Conservation (phyloP, 2,329 filamentous ascomycete species). For the Aurifilum marmelostoma region DNA sequence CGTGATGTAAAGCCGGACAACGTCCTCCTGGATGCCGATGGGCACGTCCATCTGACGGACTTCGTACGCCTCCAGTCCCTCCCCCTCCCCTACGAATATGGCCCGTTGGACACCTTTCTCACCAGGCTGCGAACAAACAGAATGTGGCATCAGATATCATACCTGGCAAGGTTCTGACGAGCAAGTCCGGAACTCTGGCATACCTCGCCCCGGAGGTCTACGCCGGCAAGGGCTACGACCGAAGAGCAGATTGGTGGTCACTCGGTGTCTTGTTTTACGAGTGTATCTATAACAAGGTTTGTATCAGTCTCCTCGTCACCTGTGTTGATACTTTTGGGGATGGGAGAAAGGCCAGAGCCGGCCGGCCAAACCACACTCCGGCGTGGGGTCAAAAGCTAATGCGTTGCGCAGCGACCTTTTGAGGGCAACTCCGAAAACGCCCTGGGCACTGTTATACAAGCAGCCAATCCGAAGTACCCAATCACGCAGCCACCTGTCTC, state of each 20-base stretch:
- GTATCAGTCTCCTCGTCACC: constrained; percentile 33
- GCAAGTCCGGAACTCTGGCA: constrained; percentile 94
- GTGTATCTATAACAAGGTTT: constrained; percentile 97
- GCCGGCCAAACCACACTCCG: constrained; percentile 11
- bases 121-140: constrained; percentile 57
- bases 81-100: no score
- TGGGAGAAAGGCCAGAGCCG: no score
- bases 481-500: constrained; percentile 90
- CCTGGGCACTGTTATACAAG: constrained; percentile 78
- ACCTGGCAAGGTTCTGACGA: constrained; percentile 80
- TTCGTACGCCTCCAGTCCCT: constrained; percentile 66
- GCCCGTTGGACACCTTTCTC: constrained; percentile 37
- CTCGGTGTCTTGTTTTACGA: constrained; percentile 98
- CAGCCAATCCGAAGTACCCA: constrained; percentile 83
- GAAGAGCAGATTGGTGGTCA: constrained; percentile 98
- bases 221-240: constrained; percentile 82
- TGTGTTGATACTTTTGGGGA: neutral
- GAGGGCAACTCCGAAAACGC: constrained; percentile 85
- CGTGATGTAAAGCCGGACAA: constrained; percentile 93
- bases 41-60: constrained; percentile 95
- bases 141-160: constrained; percentile 96
- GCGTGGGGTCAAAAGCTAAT: constrained; percentile 37
- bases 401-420: constrained; percentile 73
- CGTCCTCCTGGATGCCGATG: constrained; percentile 82
- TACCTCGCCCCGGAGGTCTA: constrained; percentile 98